These are phyloP conservation scores for Cystobasidium sp. DNA, from an alignment of 1,284 basidiomycete species.

Conservation along the genomic window DNA sequence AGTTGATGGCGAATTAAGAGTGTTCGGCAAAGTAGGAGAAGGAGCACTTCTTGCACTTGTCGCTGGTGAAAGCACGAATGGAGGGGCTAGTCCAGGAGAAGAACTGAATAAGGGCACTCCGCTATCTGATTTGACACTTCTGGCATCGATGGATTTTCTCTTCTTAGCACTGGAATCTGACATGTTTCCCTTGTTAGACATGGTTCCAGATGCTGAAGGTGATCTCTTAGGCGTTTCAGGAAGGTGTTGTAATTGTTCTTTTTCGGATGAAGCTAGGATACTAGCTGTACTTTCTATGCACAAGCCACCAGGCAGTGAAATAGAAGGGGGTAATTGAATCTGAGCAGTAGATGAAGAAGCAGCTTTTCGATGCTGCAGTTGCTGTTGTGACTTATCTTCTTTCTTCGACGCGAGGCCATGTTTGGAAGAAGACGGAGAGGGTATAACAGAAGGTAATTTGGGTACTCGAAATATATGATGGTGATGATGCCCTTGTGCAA, in stretches of 20 bases:
- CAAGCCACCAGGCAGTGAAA: conserved; percentile 17
- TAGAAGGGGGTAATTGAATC: conserved; percentile 18
- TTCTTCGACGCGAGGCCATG: not conserved
- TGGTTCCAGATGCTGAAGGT: not conserved
- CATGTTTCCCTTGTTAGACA: not conserved
- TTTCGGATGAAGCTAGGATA: conserved; percentile 23
- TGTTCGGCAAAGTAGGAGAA: conserved; percentile 8
- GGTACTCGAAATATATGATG: conserved; percentile 16
- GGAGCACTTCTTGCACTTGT: not conserved
- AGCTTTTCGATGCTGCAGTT: conserved; percentile 2
- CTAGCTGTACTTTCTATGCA: conserved; percentile 32
- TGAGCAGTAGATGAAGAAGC: conserved; percentile 9
- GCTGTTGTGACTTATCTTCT: not conserved
- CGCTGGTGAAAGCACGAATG: conserved; percentile 5
- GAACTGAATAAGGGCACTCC: not conserved
- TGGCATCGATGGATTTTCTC: conserved; percentile 5
- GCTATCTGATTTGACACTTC: conserved; percentile 7
- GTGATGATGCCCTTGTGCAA: not conserved
- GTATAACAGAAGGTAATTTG: conserved; percentile 2
- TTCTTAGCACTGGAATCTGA: not conserved
- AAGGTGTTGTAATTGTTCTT: not conserved
- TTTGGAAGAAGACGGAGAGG: no score
- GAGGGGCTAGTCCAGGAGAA: conserved; percentile 15
- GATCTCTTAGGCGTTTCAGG: not conserved
- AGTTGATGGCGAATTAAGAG: not conserved